These are phyloP conservation scores for Purpureocillium takamizusanense DNA, from an alignment of 2,329 filamentous ascomycete species.

Conservation along the genomic window DNA sequence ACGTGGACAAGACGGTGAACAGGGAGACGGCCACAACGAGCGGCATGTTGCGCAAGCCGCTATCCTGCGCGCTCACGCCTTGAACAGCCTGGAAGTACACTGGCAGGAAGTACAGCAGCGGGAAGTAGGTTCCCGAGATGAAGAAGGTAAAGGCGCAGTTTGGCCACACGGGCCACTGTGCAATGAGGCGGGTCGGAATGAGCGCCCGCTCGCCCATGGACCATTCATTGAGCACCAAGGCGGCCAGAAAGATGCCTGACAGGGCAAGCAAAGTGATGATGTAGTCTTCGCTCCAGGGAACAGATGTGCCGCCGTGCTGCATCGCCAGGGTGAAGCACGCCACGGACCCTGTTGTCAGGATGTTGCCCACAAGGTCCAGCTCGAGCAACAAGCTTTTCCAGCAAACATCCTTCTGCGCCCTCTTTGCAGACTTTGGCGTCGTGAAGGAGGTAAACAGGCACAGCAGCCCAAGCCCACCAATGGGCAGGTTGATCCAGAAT, in stretches of 20 bases:
- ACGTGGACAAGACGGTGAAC: not conserved
- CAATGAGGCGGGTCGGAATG: constrained; percentile 22
- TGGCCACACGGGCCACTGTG: constrained; percentile 19
- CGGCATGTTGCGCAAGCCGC: constrained; percentile 30
- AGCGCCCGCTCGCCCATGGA: constrained; percentile 30
- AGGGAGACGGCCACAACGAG: constrained; percentile 15
- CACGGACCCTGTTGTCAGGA: constrained; percentile 19
- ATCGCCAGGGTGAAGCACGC: constrained; percentile 36
- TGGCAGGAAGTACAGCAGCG: constrained; percentile 29
- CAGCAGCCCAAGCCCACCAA: constrained; percentile 9
- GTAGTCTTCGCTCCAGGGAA: constrained; percentile 23
- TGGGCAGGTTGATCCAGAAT: constrained; percentile 18
- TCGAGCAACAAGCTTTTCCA: not conserved
- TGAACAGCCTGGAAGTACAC: constrained; percentile 28
- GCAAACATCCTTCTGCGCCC: not conserved
- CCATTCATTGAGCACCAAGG: constrained; percentile 21
- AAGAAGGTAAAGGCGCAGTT: constrained; percentile 25
- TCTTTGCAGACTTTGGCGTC: not conserved
- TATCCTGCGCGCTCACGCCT: constrained; percentile 19
- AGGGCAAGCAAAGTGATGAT: constrained; percentile 16
- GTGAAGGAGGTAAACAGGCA: not conserved
- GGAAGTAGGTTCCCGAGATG: constrained; percentile 24
- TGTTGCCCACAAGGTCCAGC: not conserved
- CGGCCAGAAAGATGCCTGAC: constrained; percentile 21
- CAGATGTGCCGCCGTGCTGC: constrained; percentile 30